phyloP scores from a whole-genome alignment of 352 stramenopile genomes.

The Phytophthora pinifolia region DNA sequence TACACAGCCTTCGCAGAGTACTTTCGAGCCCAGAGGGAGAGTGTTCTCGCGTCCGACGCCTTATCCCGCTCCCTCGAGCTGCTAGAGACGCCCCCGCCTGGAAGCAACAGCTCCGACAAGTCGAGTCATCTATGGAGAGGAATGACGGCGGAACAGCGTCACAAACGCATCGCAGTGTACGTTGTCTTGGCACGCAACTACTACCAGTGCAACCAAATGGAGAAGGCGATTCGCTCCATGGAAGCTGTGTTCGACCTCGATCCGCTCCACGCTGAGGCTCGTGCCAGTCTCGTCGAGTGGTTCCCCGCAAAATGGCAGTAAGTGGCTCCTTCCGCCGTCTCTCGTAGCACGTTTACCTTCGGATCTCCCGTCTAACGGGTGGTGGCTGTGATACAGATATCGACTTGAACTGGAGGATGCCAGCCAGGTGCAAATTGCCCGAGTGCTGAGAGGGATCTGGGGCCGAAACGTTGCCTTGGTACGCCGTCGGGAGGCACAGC shows the following conservation, averaged over 20 bases:
- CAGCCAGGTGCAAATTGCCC: conserved; percentile 67
- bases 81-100: conserved; percentile 15
- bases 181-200: conserved; percentile 59
- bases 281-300: conserved; percentile 52
- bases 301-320: conserved; percentile 78
- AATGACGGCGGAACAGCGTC: conserved; percentile 20
- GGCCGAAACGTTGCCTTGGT: conserved; percentile 32
- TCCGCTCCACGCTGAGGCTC: conserved; percentile 54
- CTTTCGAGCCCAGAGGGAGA: conserved; percentile 48
- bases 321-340: conserved; percentile 5
- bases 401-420: conserved; percentile 65
- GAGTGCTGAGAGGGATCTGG: conserved; percentile 62
- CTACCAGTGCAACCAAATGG: conserved; percentile 81
- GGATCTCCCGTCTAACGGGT: conserved; percentile 3
- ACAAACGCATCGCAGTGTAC: conserved; percentile 46
- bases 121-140: conserved; percentile 12
- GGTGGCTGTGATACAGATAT: conserved; percentile 31
- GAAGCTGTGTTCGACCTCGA: conserved; percentile 65
- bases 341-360: not conserved
- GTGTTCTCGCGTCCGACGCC: conserved; percentile 52
- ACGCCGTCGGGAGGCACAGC: conserved; percentile 24
- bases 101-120: conserved; percentile 3
- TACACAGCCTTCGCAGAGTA: conserved; percentile 50
- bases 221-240: conserved; percentile 69
- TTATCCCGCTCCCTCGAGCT: conserved; percentile 54